Evolutionary conservation across 2,329 filamentous ascomycete species (phyloP).

Genomic region (Alternaria arborescens): DNA sequence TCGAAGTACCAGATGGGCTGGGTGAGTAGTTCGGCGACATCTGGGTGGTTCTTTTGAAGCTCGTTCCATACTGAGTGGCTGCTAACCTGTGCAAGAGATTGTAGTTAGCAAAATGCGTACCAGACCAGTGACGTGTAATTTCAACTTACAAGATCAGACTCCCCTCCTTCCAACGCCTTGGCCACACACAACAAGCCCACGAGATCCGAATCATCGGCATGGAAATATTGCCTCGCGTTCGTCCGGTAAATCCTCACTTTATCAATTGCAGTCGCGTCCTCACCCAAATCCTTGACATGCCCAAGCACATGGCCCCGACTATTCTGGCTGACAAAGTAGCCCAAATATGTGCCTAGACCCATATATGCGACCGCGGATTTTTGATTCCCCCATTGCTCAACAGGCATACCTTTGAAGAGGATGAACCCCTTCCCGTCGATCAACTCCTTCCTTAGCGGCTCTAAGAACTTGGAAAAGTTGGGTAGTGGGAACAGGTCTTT

Average conservation of each 20-base stretch:
- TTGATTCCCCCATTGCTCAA: constrained; percentile 75
- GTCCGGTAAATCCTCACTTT: constrained; percentile 91
- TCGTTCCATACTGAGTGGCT: constrained; percentile 84
- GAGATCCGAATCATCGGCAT: constrained; percentile 82
- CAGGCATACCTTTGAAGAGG: constrained; percentile 86
- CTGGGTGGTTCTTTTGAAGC: constrained; percentile 76
- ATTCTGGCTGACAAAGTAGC: constrained; percentile 90
- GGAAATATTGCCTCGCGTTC: constrained; percentile 85
- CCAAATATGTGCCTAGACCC: constrained; percentile 82
- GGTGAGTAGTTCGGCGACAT: constrained; percentile 78
- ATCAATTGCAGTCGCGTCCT: constrained; percentile 82
- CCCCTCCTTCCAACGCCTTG: constrained; percentile 79
- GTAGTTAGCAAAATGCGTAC: background rate
- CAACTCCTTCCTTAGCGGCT: constrained; percentile 68
- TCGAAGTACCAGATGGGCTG: constrained; percentile 91
- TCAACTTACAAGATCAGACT: constrained; percentile 74
- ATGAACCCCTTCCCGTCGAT: constrained; percentile 89
- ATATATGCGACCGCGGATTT: constrained; percentile 81
- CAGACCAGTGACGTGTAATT: background rate
- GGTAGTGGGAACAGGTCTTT: constrained; percentile 71
- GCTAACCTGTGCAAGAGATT: constrained; percentile 50
- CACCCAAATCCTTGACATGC: constrained; percentile 88
- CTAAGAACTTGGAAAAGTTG: constrained; percentile 62
- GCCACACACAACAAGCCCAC: constrained; percentile 85
- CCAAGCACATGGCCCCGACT: constrained; percentile 84